Percentiles rank a stretch among this genome's conserved stretches.
Conservation (phyloP, 805 yeast species). For the Blastobotrys peoriensis region DNA sequence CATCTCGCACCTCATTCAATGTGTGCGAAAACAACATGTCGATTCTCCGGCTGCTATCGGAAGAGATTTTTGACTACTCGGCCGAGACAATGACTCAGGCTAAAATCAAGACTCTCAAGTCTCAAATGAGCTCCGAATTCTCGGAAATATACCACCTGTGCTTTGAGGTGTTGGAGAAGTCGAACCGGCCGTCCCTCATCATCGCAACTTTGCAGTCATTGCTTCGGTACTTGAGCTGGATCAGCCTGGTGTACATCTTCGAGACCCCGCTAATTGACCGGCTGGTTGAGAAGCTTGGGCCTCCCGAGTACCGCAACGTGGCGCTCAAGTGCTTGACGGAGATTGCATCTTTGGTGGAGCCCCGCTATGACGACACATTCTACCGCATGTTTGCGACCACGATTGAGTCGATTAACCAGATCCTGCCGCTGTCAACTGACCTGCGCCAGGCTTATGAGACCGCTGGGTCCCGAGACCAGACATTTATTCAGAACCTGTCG, state of each 20-base stretch:
- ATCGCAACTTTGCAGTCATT: conserved; percentile 79
- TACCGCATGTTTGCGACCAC: conserved; percentile 64
- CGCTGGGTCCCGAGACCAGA: conserved; percentile 82
- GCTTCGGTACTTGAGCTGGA: conserved; percentile 87
- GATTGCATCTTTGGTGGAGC: conserved; percentile 62
- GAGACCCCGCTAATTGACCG: conserved; percentile 75
- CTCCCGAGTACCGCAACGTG: conserved; percentile 73
- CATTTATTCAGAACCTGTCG: conserved; percentile 90
- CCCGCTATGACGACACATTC: conserved; percentile 49
- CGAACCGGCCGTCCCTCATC: conserved; percentile 75
- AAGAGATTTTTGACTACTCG: conserved; percentile 94
- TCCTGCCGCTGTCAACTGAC: conserved; percentile 70
- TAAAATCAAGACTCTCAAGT: conserved; percentile 75
- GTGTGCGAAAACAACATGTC: conserved; percentile 98
- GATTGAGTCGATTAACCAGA: conserved; percentile 58
- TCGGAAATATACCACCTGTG: conserved; percentile 90
- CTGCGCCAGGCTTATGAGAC: conserved; percentile 63
- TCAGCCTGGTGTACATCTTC: conserved; percentile 83
- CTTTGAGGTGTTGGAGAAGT: conserved; percentile 86
- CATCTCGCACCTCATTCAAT: conserved; percentile 78
- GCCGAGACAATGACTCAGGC: conserved; percentile 97
- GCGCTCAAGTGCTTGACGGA: conserved; percentile 92
- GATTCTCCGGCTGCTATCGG: conserved; percentile 79
- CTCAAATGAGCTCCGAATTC: conserved; percentile 82
- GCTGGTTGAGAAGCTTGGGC: conserved; percentile 65